These are phyloP conservation scores for Lepidium didymum DNA, from an alignment of 345 rosid genomes.

Conservation along the genomic window DNA sequence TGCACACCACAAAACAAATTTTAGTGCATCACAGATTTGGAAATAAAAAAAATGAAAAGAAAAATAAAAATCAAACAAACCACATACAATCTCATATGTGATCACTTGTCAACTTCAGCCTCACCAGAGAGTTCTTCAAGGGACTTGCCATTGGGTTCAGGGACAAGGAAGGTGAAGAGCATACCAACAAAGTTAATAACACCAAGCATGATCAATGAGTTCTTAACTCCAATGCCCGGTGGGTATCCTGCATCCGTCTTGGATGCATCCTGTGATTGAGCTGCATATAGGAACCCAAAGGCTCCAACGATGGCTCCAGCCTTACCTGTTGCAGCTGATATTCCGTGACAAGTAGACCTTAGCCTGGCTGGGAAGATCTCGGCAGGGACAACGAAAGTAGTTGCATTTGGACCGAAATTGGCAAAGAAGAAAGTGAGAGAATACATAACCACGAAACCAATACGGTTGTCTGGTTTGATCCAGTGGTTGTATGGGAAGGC, in stretches of 20 bases:
- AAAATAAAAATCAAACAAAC: background rate
- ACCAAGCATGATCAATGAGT: conserved; percentile 35
- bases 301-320: conserved; percentile 64
- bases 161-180: conserved; percentile 44
- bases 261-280: conserved; percentile 28
- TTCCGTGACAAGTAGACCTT: conserved; percentile 71
- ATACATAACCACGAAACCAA: conserved; percentile 54
- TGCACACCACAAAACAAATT: background rate
- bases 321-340: conserved; percentile 63
- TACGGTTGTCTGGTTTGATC: conserved; percentile 37
- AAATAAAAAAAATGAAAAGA: background rate
- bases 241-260: conserved; percentile 53
- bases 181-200: conserved; percentile 35
- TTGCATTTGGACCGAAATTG: conserved; percentile 68
- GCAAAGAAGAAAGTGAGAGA: conserved; percentile 67
- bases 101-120: conserved; percentile 29
- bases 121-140: conserved; percentile 55
- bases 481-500: conserved; percentile 68
- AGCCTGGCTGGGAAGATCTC: conserved; percentile 66
- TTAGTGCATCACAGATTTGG: conserved; percentile 1
- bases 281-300: conserved; percentile 54
- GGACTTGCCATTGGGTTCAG: conserved; percentile 51
- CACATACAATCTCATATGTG: background rate
- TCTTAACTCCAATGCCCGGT: conserved; percentile 35
- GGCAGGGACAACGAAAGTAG: conserved; percentile 59